Evolutionary conservation across 345 rosid species (phyloP).

Genomic region (Corymbia maculata): DNA sequence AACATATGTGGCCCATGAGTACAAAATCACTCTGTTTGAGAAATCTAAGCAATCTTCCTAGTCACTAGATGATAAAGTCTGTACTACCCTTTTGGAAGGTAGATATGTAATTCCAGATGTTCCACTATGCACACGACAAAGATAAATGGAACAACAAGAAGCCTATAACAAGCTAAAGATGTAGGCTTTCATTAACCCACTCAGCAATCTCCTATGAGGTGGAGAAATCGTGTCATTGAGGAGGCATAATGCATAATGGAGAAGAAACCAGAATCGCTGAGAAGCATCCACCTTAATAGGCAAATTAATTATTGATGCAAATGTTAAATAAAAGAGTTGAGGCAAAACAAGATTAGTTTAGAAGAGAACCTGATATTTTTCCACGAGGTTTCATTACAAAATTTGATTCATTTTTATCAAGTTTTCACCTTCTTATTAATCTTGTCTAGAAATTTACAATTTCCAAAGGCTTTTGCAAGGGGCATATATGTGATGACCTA

Average conservation of each 20-base stretch:
- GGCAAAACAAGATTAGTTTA: background rate
- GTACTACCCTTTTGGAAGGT: background rate
- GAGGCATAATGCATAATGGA: background rate
- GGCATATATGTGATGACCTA: background rate
- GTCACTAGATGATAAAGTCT: background rate
- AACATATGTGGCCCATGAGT: background rate
- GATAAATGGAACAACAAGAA: background rate
- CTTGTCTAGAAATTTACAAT: background rate
- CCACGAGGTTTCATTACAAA: background rate
- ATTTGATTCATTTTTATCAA: background rate
- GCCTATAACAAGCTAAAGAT: background rate
- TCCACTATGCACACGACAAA: background rate
- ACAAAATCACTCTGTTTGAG: background rate
- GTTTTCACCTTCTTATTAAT: background rate
- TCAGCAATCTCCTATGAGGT: slow-evolving; percentile 30
- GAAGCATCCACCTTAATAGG: background rate
- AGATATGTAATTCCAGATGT: background rate
- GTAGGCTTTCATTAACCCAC: background rate
- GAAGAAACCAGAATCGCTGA: background rate
- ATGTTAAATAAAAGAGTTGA: no score
- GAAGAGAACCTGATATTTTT: background rate
- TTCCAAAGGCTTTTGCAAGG: background rate
- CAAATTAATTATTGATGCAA: background rate
- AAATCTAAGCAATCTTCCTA: background rate
- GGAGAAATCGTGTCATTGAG: background rate